Evolutionary conservation across 2,329 filamentous ascomycete genomes (phyloP).

Genomic region (Fonsecaea pedrosoi): DNA sequence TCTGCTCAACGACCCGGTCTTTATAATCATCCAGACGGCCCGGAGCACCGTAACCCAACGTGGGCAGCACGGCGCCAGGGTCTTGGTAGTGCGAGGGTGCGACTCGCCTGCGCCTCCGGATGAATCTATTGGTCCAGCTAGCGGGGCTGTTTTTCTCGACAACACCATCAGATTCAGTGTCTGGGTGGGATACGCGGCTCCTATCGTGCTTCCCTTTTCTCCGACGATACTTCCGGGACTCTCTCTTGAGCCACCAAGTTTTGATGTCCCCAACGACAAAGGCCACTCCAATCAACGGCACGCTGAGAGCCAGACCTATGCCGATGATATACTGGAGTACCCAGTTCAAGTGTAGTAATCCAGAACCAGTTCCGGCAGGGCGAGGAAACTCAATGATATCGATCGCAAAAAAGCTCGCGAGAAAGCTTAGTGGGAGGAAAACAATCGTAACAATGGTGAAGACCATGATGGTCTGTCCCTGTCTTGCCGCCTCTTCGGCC

Average conservation of each 20-base stretch:
- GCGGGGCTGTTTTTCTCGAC: neutral
- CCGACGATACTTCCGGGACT: neutral
- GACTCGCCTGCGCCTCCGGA: neutral
- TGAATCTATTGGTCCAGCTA: neutral
- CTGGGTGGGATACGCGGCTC: neutral
- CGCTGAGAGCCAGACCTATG: slow-evolving; percentile 61
- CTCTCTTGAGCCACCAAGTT: slow-evolving; percentile 16
- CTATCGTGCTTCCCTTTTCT: neutral
- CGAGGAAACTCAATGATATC: slow-evolving; percentile 58
- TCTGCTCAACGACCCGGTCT: neutral
- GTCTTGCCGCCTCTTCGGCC: slow-evolving; percentile 64
- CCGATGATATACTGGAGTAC: slow-evolving; percentile 64
- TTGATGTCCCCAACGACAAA: slow-evolving; percentile 28
- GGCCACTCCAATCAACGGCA: slow-evolving; percentile 48
- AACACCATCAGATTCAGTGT: neutral
- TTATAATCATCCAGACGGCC: neutral
- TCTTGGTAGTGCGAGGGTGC: neutral
- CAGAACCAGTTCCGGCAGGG: slow-evolving; percentile 39
- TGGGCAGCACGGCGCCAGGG: neutral
- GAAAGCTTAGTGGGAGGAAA: slow-evolving; percentile 63
- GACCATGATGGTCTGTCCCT: slow-evolving; percentile 65
- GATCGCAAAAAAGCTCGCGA: slow-evolving; percentile 63
- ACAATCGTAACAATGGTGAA: slow-evolving; percentile 67
- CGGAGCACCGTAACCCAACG: neutral
- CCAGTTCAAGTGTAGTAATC: slow-evolving; percentile 55